phyloP scores from a whole-genome alignment of 768 basidiomycete genomes.

The Tephrocybe rancida region DNA sequence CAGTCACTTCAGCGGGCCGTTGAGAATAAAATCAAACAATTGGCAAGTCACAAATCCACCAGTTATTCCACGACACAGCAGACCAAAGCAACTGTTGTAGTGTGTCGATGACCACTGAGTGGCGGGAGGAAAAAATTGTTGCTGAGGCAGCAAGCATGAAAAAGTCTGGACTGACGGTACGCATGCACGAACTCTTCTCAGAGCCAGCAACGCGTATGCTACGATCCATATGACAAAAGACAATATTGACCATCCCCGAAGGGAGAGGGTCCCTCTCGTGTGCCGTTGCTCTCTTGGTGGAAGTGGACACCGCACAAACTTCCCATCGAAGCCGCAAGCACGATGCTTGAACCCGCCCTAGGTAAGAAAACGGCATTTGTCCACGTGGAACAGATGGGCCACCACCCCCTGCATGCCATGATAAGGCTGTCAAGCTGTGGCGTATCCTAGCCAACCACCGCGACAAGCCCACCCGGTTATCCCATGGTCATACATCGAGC shows the following conservation, averaged over 20 bases:
- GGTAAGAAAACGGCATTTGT: neutral
- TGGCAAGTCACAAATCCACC: too few relatives aligned
- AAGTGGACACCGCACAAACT: neutral
- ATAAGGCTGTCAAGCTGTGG: too few relatives aligned
- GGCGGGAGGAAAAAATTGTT: constrained; percentile 8
- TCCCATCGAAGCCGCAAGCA: neutral
- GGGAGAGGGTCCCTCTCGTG: constrained; percentile 1
- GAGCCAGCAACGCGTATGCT: neutral
- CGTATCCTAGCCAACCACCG: too few relatives aligned
- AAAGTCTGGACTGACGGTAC: constrained; percentile 6
- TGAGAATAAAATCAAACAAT: too few relatives aligned
- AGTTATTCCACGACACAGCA: too few relatives aligned
- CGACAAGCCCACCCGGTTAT: too few relatives aligned
- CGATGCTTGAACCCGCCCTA: neutral
- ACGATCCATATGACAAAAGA: neutral
- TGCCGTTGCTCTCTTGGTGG: constrained; percentile 8
- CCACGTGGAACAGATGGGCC: constrained; percentile 6
- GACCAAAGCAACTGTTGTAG: too few relatives aligned
- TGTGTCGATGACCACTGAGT: neutral
- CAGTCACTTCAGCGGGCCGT: too few relatives aligned
- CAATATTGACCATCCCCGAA: neutral
- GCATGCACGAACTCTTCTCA: neutral
- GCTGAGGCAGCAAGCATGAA: constrained; percentile 10
- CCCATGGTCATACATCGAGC: too few relatives aligned
- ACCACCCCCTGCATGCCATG: too few relatives aligned